Evolutionary conservation across 2,329 filamentous ascomycete species (phyloP), one percentile per base, ranked within the genome.

Genomic region (Lithohypha guttulata): DNA sequence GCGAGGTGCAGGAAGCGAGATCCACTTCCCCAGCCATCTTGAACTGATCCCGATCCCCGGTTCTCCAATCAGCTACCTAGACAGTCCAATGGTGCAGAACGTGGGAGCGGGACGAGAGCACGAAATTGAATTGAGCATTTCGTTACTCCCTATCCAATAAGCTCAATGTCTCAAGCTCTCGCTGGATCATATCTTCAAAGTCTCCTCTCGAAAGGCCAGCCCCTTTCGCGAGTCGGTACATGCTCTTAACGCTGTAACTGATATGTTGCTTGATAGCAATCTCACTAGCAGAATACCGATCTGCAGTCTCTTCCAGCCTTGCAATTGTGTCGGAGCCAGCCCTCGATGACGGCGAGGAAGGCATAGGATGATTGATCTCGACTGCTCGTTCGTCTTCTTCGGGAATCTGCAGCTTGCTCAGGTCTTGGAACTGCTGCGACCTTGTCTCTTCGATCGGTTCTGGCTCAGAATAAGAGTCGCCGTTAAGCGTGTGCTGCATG

Each of bases 251-350:
- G 47, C 72, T 75, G 1, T 71, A 73, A 44, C 71, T 67, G 41
- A 80, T 76, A 49, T 80, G 76, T 53, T 77, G 73, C 49, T 74
- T 71, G 34, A 79, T 71, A 2, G 70, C 75, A 7, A 73, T 57
- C 51, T 78, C 75, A 2, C 70, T 71, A n/a, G 68, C 60, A 3
- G 69, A 69, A 45, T 64, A 62, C 25, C 52, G 64, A 44, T 66
- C 64, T 2, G 71, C 71, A 39, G 67, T 59, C 19, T 67, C 58
- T 51, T 79, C 75, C 28, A 79, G 55, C 27, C 59, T 65, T 28
- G 71, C 70, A 0, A 79, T 63, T 0, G 69, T 66, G 25, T 61
- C 60, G 1, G 63, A 65, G 39, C 61, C 71, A 40, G 51, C 47
- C 7, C 59, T 52, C 14, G 55, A 62, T 37, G 65, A 55, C 36